These are phyloP conservation scores for Picochlorum sp. DNA, from an alignment of 139 green algal species.

Conservation along the genomic window DNA sequence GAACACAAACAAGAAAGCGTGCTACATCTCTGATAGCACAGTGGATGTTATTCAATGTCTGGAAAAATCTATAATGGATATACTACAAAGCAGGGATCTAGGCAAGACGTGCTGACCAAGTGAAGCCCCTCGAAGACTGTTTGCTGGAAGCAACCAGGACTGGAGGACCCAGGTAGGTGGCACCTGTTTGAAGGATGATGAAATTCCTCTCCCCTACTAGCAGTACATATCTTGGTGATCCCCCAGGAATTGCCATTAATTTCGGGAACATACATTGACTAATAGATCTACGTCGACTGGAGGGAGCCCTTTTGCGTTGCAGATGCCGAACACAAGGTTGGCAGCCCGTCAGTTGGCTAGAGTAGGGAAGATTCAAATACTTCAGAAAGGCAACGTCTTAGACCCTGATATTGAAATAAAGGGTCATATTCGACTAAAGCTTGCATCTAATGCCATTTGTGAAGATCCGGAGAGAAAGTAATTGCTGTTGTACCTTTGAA, in stretches of 20 bases:
- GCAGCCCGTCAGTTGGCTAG: conserved; percentile 12
- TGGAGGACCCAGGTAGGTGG: too few relatives aligned
- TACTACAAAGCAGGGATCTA: neutral
- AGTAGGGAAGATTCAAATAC: conserved; percentile 15
- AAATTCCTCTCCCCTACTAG: too few relatives aligned
- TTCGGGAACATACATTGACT: too few relatives aligned
- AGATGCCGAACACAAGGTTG: conserved; percentile 22
- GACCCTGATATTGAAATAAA: conserved; percentile 4
- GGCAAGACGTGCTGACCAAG: conserved; percentile 28
- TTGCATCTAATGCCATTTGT: too few relatives aligned
- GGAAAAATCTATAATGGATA: neutral
- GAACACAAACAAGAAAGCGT: neutral
- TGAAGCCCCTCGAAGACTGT: conserved; percentile 22
- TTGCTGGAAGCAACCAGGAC: conserved; percentile 15
- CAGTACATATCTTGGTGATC: too few relatives aligned
- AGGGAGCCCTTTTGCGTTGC: too few relatives aligned
- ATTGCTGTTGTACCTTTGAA: too few relatives aligned
- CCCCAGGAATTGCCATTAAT: too few relatives aligned
- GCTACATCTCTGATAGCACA: neutral
- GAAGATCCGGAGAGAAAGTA: too few relatives aligned
- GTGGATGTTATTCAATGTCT: neutral
- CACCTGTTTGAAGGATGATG: too few relatives aligned
- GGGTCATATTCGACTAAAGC: conserved; percentile 27
- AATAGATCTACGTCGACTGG: too few relatives aligned
- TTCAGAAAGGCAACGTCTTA: conserved; percentile 27